A percentile compares a stretch with the other conserved stretches of the same genome.
phyloP scores from a whole-genome alignment of 768 basidiomycete species.

The Rhodotorula graminis region DNA sequence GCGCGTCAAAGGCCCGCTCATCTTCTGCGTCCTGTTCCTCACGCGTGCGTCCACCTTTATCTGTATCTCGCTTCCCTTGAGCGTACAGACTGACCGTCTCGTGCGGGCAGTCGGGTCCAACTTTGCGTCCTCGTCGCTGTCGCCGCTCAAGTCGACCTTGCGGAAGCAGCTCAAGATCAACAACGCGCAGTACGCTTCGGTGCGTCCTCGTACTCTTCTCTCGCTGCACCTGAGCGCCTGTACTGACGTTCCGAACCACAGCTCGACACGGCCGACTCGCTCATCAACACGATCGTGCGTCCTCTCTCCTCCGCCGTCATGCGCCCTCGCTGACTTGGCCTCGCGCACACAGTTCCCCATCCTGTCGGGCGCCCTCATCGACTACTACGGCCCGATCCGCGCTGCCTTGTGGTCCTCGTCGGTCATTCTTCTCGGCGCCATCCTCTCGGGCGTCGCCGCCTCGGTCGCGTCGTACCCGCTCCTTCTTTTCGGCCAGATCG shows the following conservation, averaged over 20 bases:
- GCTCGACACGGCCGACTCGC: slow-evolving; percentile 11
- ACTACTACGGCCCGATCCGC: slow-evolving; percentile 19
- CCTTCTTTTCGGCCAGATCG: slow-evolving; percentile 16
- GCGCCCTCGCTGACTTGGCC: too few species aligned
- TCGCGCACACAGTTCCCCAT: slow-evolving; percentile 5
- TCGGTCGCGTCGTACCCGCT: neutral
- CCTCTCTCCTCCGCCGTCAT: too few species aligned
- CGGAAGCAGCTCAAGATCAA: slow-evolving; percentile 17
- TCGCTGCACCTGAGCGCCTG: neutral
- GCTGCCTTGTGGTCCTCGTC: neutral
- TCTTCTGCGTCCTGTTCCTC: slow-evolving; percentile 7
- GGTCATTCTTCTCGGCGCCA: slow-evolving; percentile 16
- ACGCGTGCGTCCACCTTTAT: slow-evolving; percentile 1
- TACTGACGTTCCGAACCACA: neutral
- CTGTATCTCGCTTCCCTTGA: too few species aligned
- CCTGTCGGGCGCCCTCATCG: slow-evolving; percentile 12
- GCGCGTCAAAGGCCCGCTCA: neutral
- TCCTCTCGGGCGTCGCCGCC: slow-evolving; percentile 11
- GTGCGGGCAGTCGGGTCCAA: slow-evolving; percentile 7
- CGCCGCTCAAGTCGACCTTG: slow-evolving; percentile 22
- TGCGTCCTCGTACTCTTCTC: neutral
- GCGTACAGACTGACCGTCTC: neutral
- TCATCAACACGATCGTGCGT: slow-evolving; percentile 24
- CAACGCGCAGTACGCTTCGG: slow-evolving; percentile 26
- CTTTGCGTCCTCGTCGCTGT: slow-evolving; percentile 2